A percentile compares a stretch with the other conserved stretches of the same genome.
Conservation (phyloP, 1,284 basidiomycete genomes). For the Amylostereum areolatum region DNA sequence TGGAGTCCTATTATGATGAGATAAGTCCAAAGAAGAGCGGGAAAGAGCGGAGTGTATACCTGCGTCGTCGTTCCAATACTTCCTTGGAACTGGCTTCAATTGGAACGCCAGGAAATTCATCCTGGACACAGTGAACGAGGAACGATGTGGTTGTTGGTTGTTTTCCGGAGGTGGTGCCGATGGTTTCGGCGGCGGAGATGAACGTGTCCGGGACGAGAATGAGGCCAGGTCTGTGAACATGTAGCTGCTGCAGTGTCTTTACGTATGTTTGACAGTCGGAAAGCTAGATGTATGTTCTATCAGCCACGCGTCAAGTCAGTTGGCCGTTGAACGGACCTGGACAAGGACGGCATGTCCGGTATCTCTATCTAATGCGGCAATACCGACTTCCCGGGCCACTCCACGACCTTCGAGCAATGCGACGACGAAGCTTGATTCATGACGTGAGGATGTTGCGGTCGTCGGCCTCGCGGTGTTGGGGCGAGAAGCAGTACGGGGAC, state of each 20-base stretch:
- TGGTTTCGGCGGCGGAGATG: constrained; percentile 45
- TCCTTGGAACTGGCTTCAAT: constrained; percentile 69
- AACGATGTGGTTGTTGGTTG: constrained; percentile 44
- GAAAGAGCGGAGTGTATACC: constrained; percentile 34
- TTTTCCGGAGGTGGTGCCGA: constrained; percentile 39
- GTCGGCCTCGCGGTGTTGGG: constrained; percentile 33
- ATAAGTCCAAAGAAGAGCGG: not conserved
- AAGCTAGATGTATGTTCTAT: constrained; percentile 40
- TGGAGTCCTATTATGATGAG: constrained; percentile 56
- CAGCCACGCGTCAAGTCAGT: constrained; percentile 8
- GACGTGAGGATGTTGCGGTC: constrained; percentile 51
- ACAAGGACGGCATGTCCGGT: constrained; percentile 72
- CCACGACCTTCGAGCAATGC: constrained; percentile 73
- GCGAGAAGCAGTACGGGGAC: no score
- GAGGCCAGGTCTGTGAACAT: constrained; percentile 63
- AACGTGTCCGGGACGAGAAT: constrained; percentile 80
- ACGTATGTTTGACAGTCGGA: constrained; percentile 82
- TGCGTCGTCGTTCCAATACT: constrained; percentile 75
- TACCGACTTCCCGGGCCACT: constrained; percentile 74
- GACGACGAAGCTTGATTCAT: constrained; percentile 56
- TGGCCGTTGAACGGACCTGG: constrained; percentile 40
- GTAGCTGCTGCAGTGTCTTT: constrained; percentile 83
- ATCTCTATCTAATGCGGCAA: constrained; percentile 78
- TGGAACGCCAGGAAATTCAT: constrained; percentile 65
- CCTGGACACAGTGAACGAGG: constrained; percentile 66